Conservation (phyloP, 164 flowering plant species). For the Nymphaea thermarum region DNA sequence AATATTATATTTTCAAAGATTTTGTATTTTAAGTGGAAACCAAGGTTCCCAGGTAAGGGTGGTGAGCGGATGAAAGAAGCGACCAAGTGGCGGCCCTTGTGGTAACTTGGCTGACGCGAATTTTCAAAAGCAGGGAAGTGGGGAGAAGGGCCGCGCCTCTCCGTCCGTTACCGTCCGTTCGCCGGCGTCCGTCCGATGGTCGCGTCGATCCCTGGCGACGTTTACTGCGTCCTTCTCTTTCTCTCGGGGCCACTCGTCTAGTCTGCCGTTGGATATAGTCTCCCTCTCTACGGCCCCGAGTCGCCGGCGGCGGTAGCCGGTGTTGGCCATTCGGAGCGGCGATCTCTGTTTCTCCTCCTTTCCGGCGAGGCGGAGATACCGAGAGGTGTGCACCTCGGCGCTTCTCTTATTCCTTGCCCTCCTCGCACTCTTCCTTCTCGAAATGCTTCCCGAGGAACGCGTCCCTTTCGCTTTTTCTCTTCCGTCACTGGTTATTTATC, state of each 20-base stretch:
- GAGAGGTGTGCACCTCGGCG: background rate
- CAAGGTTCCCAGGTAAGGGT: too few relatives aligned
- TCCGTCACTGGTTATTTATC: background rate
- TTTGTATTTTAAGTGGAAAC: too few relatives aligned
- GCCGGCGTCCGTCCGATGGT: too few relatives aligned
- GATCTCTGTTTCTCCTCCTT: conserved; percentile 1
- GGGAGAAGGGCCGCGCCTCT: background rate
- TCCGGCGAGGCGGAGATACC: background rate
- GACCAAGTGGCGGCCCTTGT: too few relatives aligned
- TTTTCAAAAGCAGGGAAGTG: background rate
- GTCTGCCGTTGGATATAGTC: background rate
- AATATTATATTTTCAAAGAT: too few relatives aligned
- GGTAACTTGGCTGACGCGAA: too few relatives aligned
- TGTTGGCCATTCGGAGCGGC: background rate
- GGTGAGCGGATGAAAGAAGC: too few relatives aligned
- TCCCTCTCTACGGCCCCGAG: background rate
- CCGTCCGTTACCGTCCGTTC: too few relatives aligned
- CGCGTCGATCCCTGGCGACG: too few relatives aligned
- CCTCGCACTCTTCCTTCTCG: background rate
- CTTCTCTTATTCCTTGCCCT: background rate
- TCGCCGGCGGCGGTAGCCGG: background rate
- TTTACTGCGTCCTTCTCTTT: background rate
- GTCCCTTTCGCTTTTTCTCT: background rate
- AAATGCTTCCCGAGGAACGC: background rate
- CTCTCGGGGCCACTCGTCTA: background rate